Conservation (phyloP, 805 yeast genomes). For the Brettanomyces nanus region DNA sequence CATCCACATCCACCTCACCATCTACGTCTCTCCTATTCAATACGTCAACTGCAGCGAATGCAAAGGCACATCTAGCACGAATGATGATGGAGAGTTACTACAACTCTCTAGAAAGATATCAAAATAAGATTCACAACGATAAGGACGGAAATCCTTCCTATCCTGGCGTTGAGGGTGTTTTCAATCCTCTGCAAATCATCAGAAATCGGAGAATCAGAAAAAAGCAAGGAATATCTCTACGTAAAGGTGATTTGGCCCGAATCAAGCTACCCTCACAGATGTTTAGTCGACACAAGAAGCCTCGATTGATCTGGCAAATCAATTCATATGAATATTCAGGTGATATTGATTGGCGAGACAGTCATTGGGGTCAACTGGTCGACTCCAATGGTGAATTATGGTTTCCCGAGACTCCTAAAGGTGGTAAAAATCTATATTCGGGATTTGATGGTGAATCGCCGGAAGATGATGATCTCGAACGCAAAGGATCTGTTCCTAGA, state of each 20-base stretch:
- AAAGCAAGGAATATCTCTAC: slow-evolving; percentile 40
- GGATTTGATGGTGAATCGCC: not conserved
- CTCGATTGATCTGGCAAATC: slow-evolving; percentile 53
- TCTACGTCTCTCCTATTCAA: not conserved
- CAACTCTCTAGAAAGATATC: slow-evolving; percentile 35
- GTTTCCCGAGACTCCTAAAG: slow-evolving; percentile 25
- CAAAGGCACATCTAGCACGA: slow-evolving; percentile 43
- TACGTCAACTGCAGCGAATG: slow-evolving; percentile 23
- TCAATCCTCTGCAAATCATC: slow-evolving; percentile 78
- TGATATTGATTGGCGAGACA: slow-evolving; percentile 51
- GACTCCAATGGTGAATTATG: slow-evolving; percentile 40
- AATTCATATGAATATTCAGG: slow-evolving; percentile 49
- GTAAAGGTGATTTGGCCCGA: slow-evolving; percentile 19
- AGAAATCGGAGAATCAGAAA: slow-evolving; percentile 58
- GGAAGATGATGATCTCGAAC: not conserved
- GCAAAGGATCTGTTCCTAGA: slow-evolving; percentile 4
- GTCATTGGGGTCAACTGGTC: slow-evolving; percentile 44
- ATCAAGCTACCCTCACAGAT: slow-evolving; percentile 60
- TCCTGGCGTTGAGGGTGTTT: slow-evolving; percentile 55
- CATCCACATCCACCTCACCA: not conserved
- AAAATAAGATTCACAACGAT: slow-evolving; percentile 22
- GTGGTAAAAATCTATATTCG: not conserved
- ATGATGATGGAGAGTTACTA: slow-evolving; percentile 43
- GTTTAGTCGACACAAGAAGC: slow-evolving; percentile 40
- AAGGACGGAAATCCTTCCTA: slow-evolving; percentile 20